Base-by-base conservation (phyloP, 768 basidiomycete genomes). In the Melanogaster broomeanus region DNA sequence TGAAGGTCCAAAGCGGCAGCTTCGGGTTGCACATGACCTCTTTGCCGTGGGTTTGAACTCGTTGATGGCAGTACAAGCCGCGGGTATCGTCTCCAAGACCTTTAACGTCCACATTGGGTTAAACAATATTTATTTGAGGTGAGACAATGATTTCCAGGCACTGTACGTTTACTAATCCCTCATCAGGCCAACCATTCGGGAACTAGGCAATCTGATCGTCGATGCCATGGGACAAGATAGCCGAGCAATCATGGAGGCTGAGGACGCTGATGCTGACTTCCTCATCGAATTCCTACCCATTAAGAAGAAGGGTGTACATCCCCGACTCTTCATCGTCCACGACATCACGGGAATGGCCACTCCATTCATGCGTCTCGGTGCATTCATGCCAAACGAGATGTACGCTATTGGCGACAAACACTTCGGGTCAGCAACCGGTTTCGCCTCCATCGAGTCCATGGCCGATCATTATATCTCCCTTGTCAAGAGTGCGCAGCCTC, bases 371-470 rank as follows among this genome's bases (percentile, higher is more conserved):
- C 61, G 65, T 12, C 65, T 67, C 22, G 66, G 65, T 6, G 61
- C 66, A 19, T 67, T 58, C 52, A 67, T 67, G 65, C 63, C 65
- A 1, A 65, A 54, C 40, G 65, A 67, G 60, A 63, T 68, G 60
- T 67, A 67, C 28, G 66, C 66, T n/a, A 68, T 67, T 21, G 66
- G 66, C 24, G 66, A 67, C 56, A 63, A 60, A 25, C 61, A 67
- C 49, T 67, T 67, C 27, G 66, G 66, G 27, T 68, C 64, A 11
- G 38, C 61, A 25, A 63, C 58, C 0, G 66, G 66, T 42, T 68
- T 67, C 53, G 56, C 61, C 25, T 52, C 61, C 21, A 58, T 67
- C 25, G 66, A 67, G 35, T 54, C 66, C 2, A 67, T 68, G 66
- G 66, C 60, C 1, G 64, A 68, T 34, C 66, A 68, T 49, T 67